A percentile compares a stretch with the other conserved stretches of the same genome.
phyloP scores from a whole-genome alignment of 139 green algal genomes.

The Coccomyxa sp. region DNA sequence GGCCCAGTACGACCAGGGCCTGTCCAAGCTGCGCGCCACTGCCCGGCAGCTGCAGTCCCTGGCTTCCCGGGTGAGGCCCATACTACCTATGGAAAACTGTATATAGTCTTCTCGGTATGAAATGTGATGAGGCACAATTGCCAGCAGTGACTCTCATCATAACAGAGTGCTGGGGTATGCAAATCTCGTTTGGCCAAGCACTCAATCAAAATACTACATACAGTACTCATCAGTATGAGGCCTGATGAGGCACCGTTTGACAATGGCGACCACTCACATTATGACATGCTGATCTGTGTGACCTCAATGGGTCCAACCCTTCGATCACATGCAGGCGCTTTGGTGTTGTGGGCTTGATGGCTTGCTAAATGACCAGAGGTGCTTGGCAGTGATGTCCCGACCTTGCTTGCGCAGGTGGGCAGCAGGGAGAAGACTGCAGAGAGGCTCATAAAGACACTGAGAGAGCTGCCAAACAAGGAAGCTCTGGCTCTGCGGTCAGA shows the following conservation, averaged over 20 bases:
- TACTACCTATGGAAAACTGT: neutral
- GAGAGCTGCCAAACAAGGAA: slow-evolving; percentile 29
- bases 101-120: neutral
- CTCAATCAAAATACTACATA: neutral
- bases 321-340: neutral
- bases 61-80: neutral
- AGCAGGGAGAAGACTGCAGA: neutral
- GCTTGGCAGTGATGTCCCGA: neutral
- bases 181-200: neutral
- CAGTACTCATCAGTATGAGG: neutral
- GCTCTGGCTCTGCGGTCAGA: slow-evolving; percentile 36
- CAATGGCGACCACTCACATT: no score
- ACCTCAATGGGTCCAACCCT: no score
- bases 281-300: no score
- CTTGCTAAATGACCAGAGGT: neutral
- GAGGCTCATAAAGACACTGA: slow-evolving; percentile 27
- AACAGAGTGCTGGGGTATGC: neutral
- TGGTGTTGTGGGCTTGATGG: neutral
- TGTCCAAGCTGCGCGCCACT: slow-evolving; percentile 25
- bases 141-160: neutral
- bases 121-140: neutral
- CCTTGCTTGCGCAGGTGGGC: neutral
- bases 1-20: slow-evolving; percentile 26
- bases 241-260: no score
- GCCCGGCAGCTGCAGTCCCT: slow-evolving; percentile 30